phyloP scores from a whole-genome alignment of 208 protist species.

The Trypanosoma melophagium region DNA sequence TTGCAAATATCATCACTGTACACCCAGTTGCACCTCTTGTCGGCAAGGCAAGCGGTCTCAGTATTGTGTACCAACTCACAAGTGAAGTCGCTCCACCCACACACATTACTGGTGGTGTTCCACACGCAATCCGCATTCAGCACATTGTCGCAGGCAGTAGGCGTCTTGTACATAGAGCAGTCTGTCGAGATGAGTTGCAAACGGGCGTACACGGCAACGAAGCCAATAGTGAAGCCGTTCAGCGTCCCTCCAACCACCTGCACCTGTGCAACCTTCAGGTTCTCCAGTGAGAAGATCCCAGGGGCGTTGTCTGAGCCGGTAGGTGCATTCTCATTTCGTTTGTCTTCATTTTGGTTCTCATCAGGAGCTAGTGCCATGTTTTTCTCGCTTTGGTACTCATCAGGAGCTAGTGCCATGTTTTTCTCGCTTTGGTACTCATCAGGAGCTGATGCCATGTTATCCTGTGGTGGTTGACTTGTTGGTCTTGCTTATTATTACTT shows the following conservation, averaged over 20 bases:
- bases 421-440: neutral
- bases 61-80: conserved; percentile 31
- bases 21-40: conserved; percentile 51
- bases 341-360: neutral
- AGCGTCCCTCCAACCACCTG: conserved; percentile 46
- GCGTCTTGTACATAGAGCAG: conserved; percentile 44
- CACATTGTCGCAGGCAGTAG: conserved; percentile 40
- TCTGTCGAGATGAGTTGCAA: conserved; percentile 59
- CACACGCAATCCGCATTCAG: conserved; percentile 64
- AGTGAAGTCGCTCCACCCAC: conserved; percentile 42
- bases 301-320: neutral
- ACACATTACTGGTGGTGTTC: conserved; percentile 30
- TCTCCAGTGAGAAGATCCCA: conserved; percentile 42
- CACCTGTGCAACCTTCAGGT: conserved; percentile 54
- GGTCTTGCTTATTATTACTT: neutral
- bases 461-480: too few relatives aligned
- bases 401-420: too few relatives aligned
- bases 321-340: neutral
- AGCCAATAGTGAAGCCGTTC: conserved; percentile 77
- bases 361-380: conserved; percentile 5
- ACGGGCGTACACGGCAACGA: conserved; percentile 70
- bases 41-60: too few relatives aligned
- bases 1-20: conserved; percentile 49
- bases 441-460: conserved; percentile 10
- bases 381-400: too few relatives aligned